Conservation (phyloP, 108 stramenopile species). For the Cylindrotheca closterium region DNA sequence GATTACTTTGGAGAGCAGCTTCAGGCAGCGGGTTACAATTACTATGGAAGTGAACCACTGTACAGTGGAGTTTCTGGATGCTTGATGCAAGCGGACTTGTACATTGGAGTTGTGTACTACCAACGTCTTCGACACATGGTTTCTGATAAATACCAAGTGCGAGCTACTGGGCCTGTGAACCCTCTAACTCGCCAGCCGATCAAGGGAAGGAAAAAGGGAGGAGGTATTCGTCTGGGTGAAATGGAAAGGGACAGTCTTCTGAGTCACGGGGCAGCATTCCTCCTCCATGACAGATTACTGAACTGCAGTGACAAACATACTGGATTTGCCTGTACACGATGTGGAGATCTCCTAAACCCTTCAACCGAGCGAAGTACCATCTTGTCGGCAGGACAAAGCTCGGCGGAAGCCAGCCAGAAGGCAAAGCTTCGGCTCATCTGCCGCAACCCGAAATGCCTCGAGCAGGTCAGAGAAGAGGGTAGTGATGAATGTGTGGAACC, state of each 20-base stretch:
- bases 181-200: slow-evolving; percentile 97
- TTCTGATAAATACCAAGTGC: slow-evolving; percentile 98
- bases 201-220: slow-evolving; percentile 98
- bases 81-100: slow-evolving; percentile 97
- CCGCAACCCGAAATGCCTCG: slow-evolving; percentile 68
- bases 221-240: slow-evolving; percentile 98
- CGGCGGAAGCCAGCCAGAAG: slow-evolving; percentile 63
- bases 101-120: slow-evolving; percentile 98
- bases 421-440: slow-evolving; percentile 78
- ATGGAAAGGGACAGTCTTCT: slow-evolving; percentile 99
- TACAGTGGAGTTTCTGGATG: slow-evolving; percentile 98
- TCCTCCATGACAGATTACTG: slow-evolving; percentile 93
- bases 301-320: slow-evolving; percentile 95
- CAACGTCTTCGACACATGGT: slow-evolving; percentile 99
- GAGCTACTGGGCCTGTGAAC: slow-evolving; percentile 94
- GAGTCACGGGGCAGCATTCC: slow-evolving; percentile 93
- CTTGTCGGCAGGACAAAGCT: slow-evolving; percentile 75
- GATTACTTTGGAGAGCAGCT: slow-evolving; percentile 99
- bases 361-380: slow-evolving; percentile 77
- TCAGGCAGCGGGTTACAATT: slow-evolving; percentile 93
- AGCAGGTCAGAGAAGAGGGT: slow-evolving; percentile 49
- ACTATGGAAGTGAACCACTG: slow-evolving; percentile 97
- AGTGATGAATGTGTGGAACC: slow-evolving; percentile 85
- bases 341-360: slow-evolving; percentile 88
- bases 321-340: slow-evolving; percentile 89